Evolutionary conservation across 305 asterid species (phyloP), one percentile per base, ranked within the genome.

Genomic region (Fraxinus sp.): DNA sequence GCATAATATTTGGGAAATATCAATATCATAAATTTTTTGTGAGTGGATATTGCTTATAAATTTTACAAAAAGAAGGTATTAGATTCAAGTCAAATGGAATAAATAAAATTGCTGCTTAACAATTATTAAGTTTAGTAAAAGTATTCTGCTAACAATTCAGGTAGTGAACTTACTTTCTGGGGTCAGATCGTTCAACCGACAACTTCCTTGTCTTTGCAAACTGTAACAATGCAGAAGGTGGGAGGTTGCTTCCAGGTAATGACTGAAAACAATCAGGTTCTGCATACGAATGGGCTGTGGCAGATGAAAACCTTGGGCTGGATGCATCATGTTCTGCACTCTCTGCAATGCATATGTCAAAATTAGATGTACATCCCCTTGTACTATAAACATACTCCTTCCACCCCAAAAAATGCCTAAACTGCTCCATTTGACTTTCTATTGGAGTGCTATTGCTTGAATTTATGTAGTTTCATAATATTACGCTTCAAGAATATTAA

Each of bases 161-260:
- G 66, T 6, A 66, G 71, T 78, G 79, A 59, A 88, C 97, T 87
- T 90, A 95, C 99, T 89, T 95, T 89, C 97, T 91, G 79, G 98
- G 95, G 81, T 95, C 98, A 76, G 98, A 88, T 72, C 96, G 98
- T 87, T 95, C 98, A 74, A 84, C 83, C 78, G 98, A 93, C 87
- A 95, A 87, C 90, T 95, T 97, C 83, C 98, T 88, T 28, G 98
- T 88, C 88, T 97, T 97, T n/a, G 98, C 97, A 88, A 92, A 95
- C 87, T 95, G 98, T 71, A 93, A 92, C 87, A 93, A 78, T 8
- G 97, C 89, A 30, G 95, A 90, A 76, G 95, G 90, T 37, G 95
- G 80, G 76, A 89, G 79, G 83, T 85, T 93, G 95, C 87, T 93
- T 87, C 91, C 97, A 86, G 98, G 90, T 87, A 92, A 83, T 82